Conservation (phyloP, 164 flowering plant genomes). For the Stephania yunnanensis region DNA sequence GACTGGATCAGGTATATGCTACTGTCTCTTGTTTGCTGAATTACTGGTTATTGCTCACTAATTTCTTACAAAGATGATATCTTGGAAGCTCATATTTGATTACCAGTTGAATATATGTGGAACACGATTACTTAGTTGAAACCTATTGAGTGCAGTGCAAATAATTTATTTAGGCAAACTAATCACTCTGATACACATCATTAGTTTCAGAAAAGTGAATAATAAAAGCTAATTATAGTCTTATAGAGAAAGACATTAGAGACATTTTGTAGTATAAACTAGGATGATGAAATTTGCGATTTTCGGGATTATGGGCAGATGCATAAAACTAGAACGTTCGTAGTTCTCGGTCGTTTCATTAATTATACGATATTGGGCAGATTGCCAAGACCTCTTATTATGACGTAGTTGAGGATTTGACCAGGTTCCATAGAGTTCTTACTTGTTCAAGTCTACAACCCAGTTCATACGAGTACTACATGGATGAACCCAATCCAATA, state of each 20-base stretch:
- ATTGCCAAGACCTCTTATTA: no score
- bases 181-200: not conserved
- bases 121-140: not conserved
- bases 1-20: constrained; percentile 67
- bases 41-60: not conserved
- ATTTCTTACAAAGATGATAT: not conserved
- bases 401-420: no score
- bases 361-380: no score
- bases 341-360: not conserved
- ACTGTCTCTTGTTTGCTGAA: not conserved
- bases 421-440: no score
- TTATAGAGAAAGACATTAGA: not conserved
- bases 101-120: not conserved
- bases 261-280: not conserved
- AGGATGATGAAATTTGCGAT: not conserved
- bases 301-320: not conserved
- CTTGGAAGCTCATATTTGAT: not conserved
- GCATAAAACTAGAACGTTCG: not conserved
- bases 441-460: no score
- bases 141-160: not conserved
- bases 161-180: not conserved
- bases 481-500: no score
- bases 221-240: not conserved
- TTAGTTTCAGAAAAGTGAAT: not conserved
- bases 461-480: no score